phyloP scores from a whole-genome alignment of 495 filamentous ascomycete genomes.

The Hyaloscypha variabilis region DNA sequence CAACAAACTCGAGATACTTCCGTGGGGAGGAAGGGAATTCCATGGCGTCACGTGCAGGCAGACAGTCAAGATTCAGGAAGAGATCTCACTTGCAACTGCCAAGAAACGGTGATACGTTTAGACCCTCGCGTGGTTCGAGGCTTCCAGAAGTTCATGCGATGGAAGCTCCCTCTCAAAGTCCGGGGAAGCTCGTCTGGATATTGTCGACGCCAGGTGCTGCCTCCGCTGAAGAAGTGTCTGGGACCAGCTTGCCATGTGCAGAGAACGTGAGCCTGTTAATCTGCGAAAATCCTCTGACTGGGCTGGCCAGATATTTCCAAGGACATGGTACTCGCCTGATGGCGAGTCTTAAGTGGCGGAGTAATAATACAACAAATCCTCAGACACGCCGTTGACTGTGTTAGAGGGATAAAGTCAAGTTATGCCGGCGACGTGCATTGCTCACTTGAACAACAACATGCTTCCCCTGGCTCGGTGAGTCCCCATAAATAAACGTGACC shows the following conservation, averaged over 20 bases:
- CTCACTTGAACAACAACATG: constrained; percentile 6
- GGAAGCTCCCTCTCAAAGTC: neutral
- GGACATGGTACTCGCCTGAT: neutral
- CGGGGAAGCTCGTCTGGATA: neutral
- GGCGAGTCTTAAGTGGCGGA: neutral
- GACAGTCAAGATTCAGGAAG: too few relatives aligned
- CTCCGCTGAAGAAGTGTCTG: neutral
- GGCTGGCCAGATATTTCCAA: neutral
- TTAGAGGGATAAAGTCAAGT: constrained; percentile 14
- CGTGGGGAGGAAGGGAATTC: neutral
- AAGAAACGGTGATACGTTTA: neutral
- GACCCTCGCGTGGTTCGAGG: neutral
- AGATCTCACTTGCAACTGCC: too few relatives aligned
- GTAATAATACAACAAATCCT: neutral
- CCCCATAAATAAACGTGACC: neutral
- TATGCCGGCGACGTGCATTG: constrained; percentile 2
- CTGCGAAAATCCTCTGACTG: neutral
- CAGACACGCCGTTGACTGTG: neutral
- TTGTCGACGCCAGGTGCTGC: neutral
- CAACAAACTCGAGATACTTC: neutral
- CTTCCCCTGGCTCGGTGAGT: neutral
- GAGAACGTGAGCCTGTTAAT: neutral
- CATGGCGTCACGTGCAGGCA: neutral
- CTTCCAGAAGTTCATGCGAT: constrained; percentile 2
- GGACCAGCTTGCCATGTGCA: neutral